Base-by-base conservation (phyloP, 2,329 filamentous ascomycete species). In the Cladophialophora chaetospira region DNA sequence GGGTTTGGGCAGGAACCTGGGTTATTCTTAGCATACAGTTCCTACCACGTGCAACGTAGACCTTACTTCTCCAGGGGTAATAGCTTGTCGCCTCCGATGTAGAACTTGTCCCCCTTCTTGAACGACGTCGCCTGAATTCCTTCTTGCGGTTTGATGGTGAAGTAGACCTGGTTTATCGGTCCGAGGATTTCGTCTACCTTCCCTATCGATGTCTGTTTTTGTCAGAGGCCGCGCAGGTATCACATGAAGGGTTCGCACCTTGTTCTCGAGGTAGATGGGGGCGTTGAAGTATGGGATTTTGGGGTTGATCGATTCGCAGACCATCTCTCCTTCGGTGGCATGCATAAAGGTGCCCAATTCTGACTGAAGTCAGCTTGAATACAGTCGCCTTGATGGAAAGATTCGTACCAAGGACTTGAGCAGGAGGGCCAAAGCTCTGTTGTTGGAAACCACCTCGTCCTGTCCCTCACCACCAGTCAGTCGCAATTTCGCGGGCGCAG, bases 211-310 rank as follows among this genome's bases (percentile, higher is more conserved):
- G 89, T 93, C 88, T 87, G 66, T 61, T 26, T 42, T 33, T 8
- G 67, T 26, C 61, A 48, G 38, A 55, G 40, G 31, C 19, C 15
- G 11, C 17, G 21, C 48, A 13, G 28, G 11, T 19, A 5, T 8
- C 21, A 2, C n/a, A 8, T 6, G 26, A 19, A 25, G 33, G 29
- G 25, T 57, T 53, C 73, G 63, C 71, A 88, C 88, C 83, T 97
- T 99, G 82, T 97, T 99, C 83, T 97, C 93, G 69, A 97, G 88
- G 79, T 94, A 99, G 75, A 99, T 96, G 66, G 91, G 91, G 61
- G 94, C 94, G 81, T 97, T 97, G 87, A 99, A 99, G 80, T 96
- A 96, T 61, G 94, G 94, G 64, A 99, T 88, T 79, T 97, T 97
- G 68, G 88, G 80, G 81, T 97, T 97, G 76, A 88, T 88, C 66